Evolutionary conservation across 129 eudicot genomes (phyloP).

Genomic region (Centrapalus pauciflorus): DNA sequence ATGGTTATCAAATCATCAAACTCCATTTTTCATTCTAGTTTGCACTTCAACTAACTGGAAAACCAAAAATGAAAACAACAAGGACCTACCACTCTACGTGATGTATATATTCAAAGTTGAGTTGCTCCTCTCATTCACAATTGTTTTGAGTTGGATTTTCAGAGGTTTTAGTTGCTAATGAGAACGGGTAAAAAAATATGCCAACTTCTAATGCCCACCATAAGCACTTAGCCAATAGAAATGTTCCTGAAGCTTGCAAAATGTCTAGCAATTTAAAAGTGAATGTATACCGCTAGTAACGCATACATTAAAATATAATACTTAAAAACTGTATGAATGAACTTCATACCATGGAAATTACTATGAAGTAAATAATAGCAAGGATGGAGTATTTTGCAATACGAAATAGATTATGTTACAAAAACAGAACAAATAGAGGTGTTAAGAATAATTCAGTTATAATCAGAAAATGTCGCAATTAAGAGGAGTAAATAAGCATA

Average conservation of each 20-base stretch:
- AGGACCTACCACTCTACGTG: neutral
- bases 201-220: no score
- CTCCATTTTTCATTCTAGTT: neutral
- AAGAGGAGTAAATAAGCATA: conserved; percentile 19
- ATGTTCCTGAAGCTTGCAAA: no score
- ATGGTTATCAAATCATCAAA: neutral
- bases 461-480: neutral
- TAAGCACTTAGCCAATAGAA: no score
- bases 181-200: neutral
- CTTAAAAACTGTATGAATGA: neutral
- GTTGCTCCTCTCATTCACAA: neutral
- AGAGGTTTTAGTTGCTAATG: neutral
- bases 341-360: neutral
- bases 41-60: neutral
- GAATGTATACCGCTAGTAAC: neutral
- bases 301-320: neutral
- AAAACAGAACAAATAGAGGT: neutral
- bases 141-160: neutral
- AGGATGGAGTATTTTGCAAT: neutral
- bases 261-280: neutral
- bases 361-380: neutral
- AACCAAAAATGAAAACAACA: neutral
- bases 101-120: neutral
- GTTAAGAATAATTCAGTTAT: neutral
- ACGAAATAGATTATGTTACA: neutral